Percentiles rank a stretch among this genome's conserved stretches.
Evolutionary conservation across 345 rosid species (phyloP).

Genomic region (Rhodomyrtus tomentosa): DNA sequence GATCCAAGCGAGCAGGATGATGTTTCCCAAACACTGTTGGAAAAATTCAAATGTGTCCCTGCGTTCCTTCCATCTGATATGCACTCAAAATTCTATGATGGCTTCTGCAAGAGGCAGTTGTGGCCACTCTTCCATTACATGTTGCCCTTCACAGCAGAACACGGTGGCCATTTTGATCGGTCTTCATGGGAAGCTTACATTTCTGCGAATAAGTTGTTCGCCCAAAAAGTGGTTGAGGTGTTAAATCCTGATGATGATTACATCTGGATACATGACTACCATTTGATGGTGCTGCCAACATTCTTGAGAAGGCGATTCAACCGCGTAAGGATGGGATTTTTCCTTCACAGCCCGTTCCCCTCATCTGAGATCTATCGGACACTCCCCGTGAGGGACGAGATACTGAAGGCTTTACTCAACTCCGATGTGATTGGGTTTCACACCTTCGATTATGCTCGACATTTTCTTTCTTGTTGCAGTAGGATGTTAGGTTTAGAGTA

Average conservation of each 20-base stretch:
- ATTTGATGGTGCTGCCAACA: conserved; percentile 33
- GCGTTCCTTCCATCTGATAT: conserved; percentile 29
- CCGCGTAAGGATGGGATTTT: conserved; percentile 30
- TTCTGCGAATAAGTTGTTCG: conserved; percentile 25
- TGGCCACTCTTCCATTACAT: conserved; percentile 38
- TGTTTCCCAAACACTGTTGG: conserved; percentile 17
- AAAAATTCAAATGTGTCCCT: conserved; percentile 29
- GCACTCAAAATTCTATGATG: conserved; percentile 20
- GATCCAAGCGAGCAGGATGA: conserved; percentile 27
- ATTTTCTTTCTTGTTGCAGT: conserved; percentile 41
- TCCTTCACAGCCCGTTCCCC: conserved; percentile 38
- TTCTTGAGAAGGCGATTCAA: conserved; percentile 27
- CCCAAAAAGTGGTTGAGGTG: conserved; percentile 26
- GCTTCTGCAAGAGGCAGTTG: conserved; percentile 34
- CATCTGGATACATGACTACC: conserved; percentile 41
- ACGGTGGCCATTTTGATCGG: conserved; percentile 22
- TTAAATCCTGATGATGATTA: conserved; percentile 27
- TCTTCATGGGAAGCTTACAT: conserved; percentile 34
- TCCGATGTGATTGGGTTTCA: conserved; percentile 36
- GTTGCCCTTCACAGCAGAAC: conserved; percentile 26
- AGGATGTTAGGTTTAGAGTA: conserved; percentile 37
- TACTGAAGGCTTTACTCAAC: conserved; percentile 27
- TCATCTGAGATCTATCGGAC: conserved; percentile 35
- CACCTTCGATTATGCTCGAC: conserved; percentile 38
- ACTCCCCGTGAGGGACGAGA: conserved; percentile 32